A percentile compares a stretch with the other conserved stretches of the same genome.
phyloP scores from a whole-genome alignment of 768 basidiomycete genomes.

The Macrocybe gigantea region DNA sequence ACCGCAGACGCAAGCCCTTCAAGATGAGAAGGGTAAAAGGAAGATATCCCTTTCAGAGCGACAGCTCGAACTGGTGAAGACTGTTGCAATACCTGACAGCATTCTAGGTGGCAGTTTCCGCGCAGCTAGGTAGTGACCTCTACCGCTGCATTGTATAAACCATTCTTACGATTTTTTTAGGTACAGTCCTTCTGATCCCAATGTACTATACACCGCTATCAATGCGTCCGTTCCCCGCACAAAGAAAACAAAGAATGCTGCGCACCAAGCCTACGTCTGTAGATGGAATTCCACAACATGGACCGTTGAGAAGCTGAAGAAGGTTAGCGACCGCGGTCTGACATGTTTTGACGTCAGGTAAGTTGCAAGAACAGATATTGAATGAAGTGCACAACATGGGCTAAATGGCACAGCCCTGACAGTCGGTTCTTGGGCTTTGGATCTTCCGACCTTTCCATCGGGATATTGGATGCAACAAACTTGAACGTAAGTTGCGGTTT shows the following conservation, averaged over 20 bases:
- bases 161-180: slow-evolving; percentile 25
- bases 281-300: slow-evolving; percentile 74
- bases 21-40: slow-evolving; percentile 39
- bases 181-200: slow-evolving; percentile 46
- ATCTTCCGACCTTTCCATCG: slow-evolving; percentile 79
- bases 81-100: slow-evolving; percentile 47
- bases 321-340: slow-evolving; percentile 72
- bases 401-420: slow-evolving; percentile 47
- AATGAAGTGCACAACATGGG: neutral
- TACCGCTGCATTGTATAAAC: neutral
- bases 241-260: slow-evolving; percentile 44
- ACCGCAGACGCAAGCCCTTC: slow-evolving; percentile 26
- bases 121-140: slow-evolving; percentile 38
- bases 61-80: slow-evolving; percentile 33
- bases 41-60: slow-evolving; percentile 15
- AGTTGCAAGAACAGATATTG: slow-evolving; percentile 11
- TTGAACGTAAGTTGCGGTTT: slow-evolving; percentile 52
- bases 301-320: slow-evolving; percentile 59
- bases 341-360: slow-evolving; percentile 91
- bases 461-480: slow-evolving; percentile 74
- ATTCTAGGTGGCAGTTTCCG: slow-evolving; percentile 55
- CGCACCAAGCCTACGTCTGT: slow-evolving; percentile 56
- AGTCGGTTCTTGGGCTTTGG: slow-evolving; percentile 84
- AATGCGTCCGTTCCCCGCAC: slow-evolving; percentile 64
- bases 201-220: slow-evolving; percentile 61